Percentiles rank a stretch among this genome's conserved stretches.
Evolutionary conservation across 1,284 basidiomycete species (phyloP).

Genomic region (Porodaedalea pini): DNA sequence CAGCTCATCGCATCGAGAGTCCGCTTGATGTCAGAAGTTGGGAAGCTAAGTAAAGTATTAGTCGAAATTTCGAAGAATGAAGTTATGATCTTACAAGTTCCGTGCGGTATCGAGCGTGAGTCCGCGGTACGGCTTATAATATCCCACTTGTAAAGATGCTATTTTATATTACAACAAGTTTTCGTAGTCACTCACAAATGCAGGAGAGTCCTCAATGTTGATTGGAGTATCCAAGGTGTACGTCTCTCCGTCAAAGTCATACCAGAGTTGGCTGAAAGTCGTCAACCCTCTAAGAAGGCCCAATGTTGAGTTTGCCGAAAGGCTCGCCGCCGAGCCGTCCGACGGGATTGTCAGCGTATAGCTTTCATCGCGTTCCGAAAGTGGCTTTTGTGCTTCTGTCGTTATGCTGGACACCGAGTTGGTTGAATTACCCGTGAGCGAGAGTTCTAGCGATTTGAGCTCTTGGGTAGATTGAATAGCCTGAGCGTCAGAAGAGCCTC

Average conservation of each 20-base stretch:
- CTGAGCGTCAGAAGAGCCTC: constrained; percentile 32
- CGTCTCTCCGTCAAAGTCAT: constrained; percentile 43
- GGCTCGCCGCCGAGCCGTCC: constrained; percentile 54
- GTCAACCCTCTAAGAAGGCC: constrained; percentile 79
- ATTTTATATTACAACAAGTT: background rate
- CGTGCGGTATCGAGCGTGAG: constrained; percentile 79
- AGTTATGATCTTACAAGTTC: constrained; percentile 43
- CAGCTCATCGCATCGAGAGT: constrained; percentile 83
- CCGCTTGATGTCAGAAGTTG: constrained; percentile 62
- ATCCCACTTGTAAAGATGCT: background rate
- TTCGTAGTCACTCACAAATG: constrained; percentile 44
- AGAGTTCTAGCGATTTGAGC: constrained; percentile 1
- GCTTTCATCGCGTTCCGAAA: constrained; percentile 57
- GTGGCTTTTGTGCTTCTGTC: constrained; percentile 49
- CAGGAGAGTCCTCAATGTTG: constrained; percentile 58
- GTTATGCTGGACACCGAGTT: constrained; percentile 40
- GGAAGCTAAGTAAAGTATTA: constrained; percentile 45
- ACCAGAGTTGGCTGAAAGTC: constrained; percentile 81
- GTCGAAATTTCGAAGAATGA: background rate
- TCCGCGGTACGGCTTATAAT: constrained; percentile 66
- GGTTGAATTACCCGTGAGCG: background rate
- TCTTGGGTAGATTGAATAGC: background rate
- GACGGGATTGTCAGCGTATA: constrained; percentile 64
- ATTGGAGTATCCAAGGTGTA: constrained; percentile 63
- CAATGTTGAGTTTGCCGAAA: constrained; percentile 69